These are phyloP conservation scores for Pichia sporocuriosa DNA, from an alignment of 805 yeast genomes.

Conservation along the genomic window DNA sequence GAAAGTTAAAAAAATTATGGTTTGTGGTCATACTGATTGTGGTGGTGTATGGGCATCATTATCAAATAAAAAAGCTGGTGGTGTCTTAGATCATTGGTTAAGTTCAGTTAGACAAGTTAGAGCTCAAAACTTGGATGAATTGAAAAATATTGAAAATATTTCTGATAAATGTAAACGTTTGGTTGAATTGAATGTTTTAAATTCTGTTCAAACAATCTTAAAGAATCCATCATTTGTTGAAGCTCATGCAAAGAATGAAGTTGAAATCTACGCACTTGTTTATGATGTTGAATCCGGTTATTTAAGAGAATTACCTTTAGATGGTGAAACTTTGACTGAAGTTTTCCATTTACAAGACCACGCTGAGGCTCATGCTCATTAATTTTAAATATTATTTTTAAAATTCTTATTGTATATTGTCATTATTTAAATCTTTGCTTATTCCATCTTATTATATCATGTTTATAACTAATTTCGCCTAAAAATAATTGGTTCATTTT, in stretches of 20 bases:
- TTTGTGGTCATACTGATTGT: conserved; percentile 94
- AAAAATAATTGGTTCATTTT: not conserved
- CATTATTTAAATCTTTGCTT: not conserved
- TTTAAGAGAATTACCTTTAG: conserved; percentile 33
- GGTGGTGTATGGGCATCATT: conserved; percentile 87
- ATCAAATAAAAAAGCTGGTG: conserved; percentile 55
- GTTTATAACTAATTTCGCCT: not conserved
- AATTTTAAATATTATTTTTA: not conserved
- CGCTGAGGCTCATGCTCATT: conserved; percentile 11
- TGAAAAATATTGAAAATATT: conserved; percentile 45
- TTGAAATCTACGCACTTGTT: conserved; percentile 76
- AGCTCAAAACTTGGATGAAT: conserved; percentile 46
- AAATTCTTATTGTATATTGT: not conserved
- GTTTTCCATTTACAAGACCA: conserved; percentile 23
- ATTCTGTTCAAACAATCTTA: conserved; percentile 61
- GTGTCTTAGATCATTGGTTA: conserved; percentile 68
- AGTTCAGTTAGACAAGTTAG: conserved; percentile 61
- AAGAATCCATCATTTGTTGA: conserved; percentile 61
- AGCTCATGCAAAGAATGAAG: conserved; percentile 53
- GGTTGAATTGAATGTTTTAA: conserved; percentile 68
- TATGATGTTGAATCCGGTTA: conserved; percentile 79
- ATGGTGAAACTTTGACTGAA: conserved; percentile 18
- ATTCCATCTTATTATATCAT: not conserved
- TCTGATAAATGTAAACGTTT: conserved; percentile 52
- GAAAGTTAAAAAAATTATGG: conserved; percentile 71